A percentile compares a stretch with the other conserved stretches of the same genome.
Conservation (phyloP, 768 basidiomycete species). For the Lentinula raphanica region DNA sequence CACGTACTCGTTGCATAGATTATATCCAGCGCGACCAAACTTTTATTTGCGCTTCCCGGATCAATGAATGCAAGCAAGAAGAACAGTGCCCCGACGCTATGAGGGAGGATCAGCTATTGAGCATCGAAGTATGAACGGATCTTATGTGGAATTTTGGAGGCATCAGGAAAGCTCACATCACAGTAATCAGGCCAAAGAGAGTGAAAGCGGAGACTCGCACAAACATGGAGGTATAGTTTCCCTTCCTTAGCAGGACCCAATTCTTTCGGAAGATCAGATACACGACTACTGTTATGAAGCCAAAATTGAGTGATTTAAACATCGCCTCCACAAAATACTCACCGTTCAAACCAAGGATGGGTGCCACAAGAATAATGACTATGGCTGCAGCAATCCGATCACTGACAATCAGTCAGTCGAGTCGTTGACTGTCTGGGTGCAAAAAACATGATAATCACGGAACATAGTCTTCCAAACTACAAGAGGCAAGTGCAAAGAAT, state of each 20-base stretch:
- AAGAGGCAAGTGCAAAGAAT: background rate
- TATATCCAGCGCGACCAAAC: background rate
- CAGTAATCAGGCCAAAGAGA: background rate
- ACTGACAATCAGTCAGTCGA: too few relatives aligned
- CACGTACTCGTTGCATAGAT: background rate
- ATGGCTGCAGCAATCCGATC: background rate
- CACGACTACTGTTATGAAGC: background rate
- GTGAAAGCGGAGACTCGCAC: conserved; percentile 1
- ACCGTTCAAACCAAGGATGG: background rate
- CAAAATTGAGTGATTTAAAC: too few relatives aligned
- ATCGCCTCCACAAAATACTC: background rate
- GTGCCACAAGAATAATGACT: background rate
- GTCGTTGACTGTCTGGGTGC: too few relatives aligned
- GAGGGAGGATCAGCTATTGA: background rate
- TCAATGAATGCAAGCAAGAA: background rate
- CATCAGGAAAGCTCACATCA: too few relatives aligned
- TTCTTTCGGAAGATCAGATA: background rate
- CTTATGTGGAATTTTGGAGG: too few relatives aligned
- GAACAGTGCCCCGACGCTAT: background rate
- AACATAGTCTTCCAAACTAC: background rate
- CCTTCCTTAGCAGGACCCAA: background rate
- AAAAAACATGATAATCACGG: background rate
- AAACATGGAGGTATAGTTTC: conserved; percentile 3
- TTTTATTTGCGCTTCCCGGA: background rate
- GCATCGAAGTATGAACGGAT: too few relatives aligned